A percentile compares a stretch with the other conserved stretches of the same genome.
Evolutionary conservation across 345 rosid species (phyloP).

Genomic region (Eucalyptus marginata): DNA sequence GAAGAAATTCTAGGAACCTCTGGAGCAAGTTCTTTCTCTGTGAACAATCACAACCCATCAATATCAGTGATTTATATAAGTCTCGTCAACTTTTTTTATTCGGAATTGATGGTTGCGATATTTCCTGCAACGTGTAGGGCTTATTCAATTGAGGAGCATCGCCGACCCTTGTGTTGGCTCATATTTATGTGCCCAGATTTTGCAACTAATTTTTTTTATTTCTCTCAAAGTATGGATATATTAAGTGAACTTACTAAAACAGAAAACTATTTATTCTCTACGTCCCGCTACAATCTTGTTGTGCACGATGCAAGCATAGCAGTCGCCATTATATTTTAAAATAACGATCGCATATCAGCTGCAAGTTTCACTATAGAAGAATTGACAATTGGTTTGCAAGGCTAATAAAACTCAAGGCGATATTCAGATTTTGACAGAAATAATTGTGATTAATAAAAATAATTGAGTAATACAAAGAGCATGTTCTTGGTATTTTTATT

Average conservation of each 20-base stretch:
- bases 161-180: not conserved
- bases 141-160: not conserved
- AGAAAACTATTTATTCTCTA: not conserved
- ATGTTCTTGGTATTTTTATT: no score
- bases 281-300: not conserved
- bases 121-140: not conserved
- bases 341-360: no score
- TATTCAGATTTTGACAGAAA: not conserved
- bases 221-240: not conserved
- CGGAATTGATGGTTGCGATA: not conserved
- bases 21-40: not conserved
- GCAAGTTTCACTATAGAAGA: not conserved
- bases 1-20: not conserved
- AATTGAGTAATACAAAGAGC: not conserved
- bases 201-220: not conserved
- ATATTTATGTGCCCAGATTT: no score
- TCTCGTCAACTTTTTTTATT: not conserved
- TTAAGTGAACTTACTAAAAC: not conserved
- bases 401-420: not conserved
- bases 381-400: not conserved
- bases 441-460: not conserved
- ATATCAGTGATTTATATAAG: not conserved
- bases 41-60: not conserved
- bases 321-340: not conserved
- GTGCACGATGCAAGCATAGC: not conserved